Evolutionary conservation across 1,284 basidiomycete species (phyloP).

Genomic region (Apiotrichum gamsii): DNA sequence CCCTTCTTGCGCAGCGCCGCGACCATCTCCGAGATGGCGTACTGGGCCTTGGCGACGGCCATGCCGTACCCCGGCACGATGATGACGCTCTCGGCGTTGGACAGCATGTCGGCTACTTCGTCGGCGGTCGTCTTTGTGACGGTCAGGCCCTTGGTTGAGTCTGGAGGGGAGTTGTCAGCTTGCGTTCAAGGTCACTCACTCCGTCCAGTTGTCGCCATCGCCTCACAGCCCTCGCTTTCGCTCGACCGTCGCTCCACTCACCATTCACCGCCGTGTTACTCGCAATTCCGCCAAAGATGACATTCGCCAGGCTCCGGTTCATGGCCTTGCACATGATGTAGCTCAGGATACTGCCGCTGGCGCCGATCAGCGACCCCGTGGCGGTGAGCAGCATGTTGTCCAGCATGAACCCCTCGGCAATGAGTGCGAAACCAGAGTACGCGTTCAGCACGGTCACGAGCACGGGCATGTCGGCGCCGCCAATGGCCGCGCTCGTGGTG

Average conservation of each 20-base stretch:
- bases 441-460: slow-evolving; percentile 82
- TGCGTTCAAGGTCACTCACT: too few relatives aligned
- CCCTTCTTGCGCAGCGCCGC: slow-evolving; percentile 62
- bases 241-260: background rate
- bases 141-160: slow-evolving; percentile 66
- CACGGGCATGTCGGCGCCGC: slow-evolving; percentile 84
- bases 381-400: slow-evolving; percentile 74
- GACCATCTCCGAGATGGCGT: slow-evolving; percentile 75
- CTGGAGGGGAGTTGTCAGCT: slow-evolving; percentile 50
- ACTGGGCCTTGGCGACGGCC: slow-evolving; percentile 82
- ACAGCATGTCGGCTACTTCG: slow-evolving; percentile 67
- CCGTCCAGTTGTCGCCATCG: too few relatives aligned
- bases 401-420: slow-evolving; percentile 85
- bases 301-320: slow-evolving; percentile 52
- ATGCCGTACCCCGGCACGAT: slow-evolving; percentile 81
- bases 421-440: slow-evolving; percentile 83
- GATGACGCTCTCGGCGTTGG: slow-evolving; percentile 74
- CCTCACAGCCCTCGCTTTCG: background rate
- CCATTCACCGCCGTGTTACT: slow-evolving; percentile 51
- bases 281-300: slow-evolving; percentile 59
- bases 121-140: slow-evolving; percentile 69
- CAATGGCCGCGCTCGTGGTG: slow-evolving; percentile 77
- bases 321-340: slow-evolving; percentile 89
- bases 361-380: slow-evolving; percentile 73
- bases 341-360: slow-evolving; percentile 78